A percentile compares a stretch with the other conserved stretches of the same genome.
phyloP scores from a whole-genome alignment of 352 stramenopile genomes.

The Globisporangium sylvaticum region DNA sequence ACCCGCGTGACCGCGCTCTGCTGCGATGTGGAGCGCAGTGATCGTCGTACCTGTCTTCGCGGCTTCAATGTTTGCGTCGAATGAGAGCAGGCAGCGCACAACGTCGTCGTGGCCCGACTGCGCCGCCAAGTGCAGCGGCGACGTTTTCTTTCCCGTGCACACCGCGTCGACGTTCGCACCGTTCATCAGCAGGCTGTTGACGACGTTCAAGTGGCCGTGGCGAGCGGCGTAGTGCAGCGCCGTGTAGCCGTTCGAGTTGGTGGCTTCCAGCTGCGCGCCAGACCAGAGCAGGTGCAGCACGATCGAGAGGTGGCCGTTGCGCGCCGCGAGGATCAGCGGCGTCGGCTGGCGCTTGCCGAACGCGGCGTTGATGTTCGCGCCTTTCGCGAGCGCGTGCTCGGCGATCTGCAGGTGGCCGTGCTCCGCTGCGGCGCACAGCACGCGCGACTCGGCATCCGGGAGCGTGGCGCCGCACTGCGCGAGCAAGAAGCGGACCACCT shows the following conservation, averaged over 20 bases:
- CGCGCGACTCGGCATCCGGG: conserved; percentile 30
- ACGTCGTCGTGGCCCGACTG: conserved; percentile 49
- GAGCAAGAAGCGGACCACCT: conserved; percentile 43
- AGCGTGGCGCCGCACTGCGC: conserved; percentile 33
- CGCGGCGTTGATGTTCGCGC: conserved; percentile 35
- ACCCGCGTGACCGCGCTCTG: conserved; percentile 36
- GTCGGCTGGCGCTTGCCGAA: conserved; percentile 28
- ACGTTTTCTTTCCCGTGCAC: conserved; percentile 25
- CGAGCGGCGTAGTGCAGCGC: conserved; percentile 48
- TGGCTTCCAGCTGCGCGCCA: conserved; percentile 36
- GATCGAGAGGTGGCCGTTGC: conserved; percentile 40
- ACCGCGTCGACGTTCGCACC: conserved; percentile 45
- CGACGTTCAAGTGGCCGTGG: conserved; percentile 49
- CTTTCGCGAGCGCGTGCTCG: conserved; percentile 40
- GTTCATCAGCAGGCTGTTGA: conserved; percentile 52
- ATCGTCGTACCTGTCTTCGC: conserved; percentile 38
- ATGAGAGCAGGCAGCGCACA: conserved; percentile 46
- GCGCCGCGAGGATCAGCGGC: conserved; percentile 42
- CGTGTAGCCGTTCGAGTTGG: conserved; percentile 42
- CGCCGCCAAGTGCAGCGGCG: conserved; percentile 41
- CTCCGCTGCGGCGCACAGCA: conserved; percentile 42
- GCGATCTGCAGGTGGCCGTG: conserved; percentile 49
- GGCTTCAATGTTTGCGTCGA: conserved; percentile 43
- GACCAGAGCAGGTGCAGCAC: conserved; percentile 50
- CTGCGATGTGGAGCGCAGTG: conserved; percentile 53